Evolutionary conservation across 2,329 filamentous ascomycete species (phyloP), one percentile per base, ranked within the genome.

Genomic region (Leptodontidium sp.): DNA sequence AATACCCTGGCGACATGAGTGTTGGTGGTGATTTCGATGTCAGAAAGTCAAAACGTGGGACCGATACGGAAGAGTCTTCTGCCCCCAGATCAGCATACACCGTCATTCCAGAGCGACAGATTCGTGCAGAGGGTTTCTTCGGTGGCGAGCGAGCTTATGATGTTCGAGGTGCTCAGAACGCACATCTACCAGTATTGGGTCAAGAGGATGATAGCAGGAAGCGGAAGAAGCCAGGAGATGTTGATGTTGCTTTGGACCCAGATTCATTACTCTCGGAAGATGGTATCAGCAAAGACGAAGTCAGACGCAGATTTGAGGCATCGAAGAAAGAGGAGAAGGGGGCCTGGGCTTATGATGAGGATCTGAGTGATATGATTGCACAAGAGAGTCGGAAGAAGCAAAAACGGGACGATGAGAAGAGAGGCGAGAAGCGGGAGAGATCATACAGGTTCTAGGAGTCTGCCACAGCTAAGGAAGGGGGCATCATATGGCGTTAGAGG

Each of bases 91-190:
- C 91, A 26, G 94, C 96, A 17, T 97, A 96, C 80, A 94, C 93
- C 24, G 90, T 99, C 59, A 87, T 99, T 26, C 93, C 93, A 12
- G 95, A 99, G 82, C 92, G 92, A 68, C 91, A 95, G 78, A 91
- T 94, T 26, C 89, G 91, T 63, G 89, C 93, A 5, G 91, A 94
- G 75, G 96, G 96, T 57, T 98, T 99, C 87, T 98, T 99, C 79
- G 96, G 96, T 74, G 94, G 93, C 75, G 95, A 98, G 78, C 91
- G 93, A 77, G 92, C 92, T 17, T 99, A 99, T 81, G 94, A 99
- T 81, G 86, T 99, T 71, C 91, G 86, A 70, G 88, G 83, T 72
- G 84, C 83, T 40, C 81, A 80, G 71, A 83, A 86, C 70, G 81
- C 84, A 26, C 83, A 85, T 69, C 80, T 93, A 70, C 91, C 92